These are phyloP conservation scores for Metrosideros polymorpha DNA, from an alignment of 441 rosid species.

Conservation along the genomic window DNA sequence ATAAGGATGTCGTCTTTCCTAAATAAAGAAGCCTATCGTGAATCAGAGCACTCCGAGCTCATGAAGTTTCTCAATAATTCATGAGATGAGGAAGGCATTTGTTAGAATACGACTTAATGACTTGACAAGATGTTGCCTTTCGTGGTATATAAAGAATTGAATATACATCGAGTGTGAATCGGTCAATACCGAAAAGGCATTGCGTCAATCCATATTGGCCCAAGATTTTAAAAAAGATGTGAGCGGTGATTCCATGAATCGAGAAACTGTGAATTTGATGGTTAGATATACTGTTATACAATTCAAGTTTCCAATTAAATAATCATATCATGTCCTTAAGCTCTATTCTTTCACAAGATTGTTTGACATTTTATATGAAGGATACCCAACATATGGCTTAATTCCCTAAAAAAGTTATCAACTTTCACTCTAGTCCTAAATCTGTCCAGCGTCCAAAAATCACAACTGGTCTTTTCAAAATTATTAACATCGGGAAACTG, in stretches of 20 bases:
- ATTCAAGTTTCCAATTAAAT: background rate
- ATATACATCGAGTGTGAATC: accelerated
- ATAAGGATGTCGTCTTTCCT: no score
- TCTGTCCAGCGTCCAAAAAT: accelerated
- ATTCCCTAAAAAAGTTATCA: background rate
- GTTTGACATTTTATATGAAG: background rate
- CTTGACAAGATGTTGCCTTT: background rate
- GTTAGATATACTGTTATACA: accelerated
- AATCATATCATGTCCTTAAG: background rate
- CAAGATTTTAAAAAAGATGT: background rate
- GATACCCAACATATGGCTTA: no score
- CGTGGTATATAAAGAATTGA: background rate
- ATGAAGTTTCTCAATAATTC: no score
- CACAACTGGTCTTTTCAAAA: accelerated
- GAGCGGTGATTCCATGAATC: background rate
- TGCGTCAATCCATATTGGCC: accelerated
- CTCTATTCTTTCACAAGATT: accelerated
- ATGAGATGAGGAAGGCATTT: background rate
- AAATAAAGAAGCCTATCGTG: no score
- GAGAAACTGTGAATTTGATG: background rate
- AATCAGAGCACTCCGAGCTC: no score
- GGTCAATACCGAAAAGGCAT: background rate
- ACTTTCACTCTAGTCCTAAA: background rate
- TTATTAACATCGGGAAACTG: background rate
- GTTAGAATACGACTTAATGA: background rate